Evolutionary conservation across 2,329 filamentous ascomycete species (phyloP), one percentile per base, ranked within the genome.

Genomic region (Xylaria hypoxylon): DNA sequence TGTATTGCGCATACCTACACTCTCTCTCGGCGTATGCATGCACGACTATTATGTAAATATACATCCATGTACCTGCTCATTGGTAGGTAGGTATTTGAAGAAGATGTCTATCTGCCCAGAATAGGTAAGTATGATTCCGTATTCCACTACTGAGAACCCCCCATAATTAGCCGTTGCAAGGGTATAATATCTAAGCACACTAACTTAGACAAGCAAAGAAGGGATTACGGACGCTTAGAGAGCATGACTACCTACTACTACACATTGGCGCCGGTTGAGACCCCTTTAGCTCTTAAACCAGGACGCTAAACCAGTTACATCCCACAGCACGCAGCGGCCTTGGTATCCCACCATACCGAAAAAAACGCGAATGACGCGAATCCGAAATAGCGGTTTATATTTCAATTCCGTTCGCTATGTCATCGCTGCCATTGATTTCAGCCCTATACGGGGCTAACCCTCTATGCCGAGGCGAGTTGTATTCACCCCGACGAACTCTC

Each of bases 81-180:
- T 33, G 7, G 31, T 10, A 33, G 31, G 11, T 33, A 33, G 31
- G 7, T 33, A 33, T 33, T 6, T 10, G 31, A 33, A 8, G 7
- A 10, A 33, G 13, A 38, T 38, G 13, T 38, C 35, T 38, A 38
- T 38, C 35, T 38, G 13, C 13, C 35, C 48, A 52, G 22, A 42
- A 55, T 22, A 26, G 15, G 52, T 26, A 55, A 40, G 52, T 11
- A 15, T 10, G 35, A n/a, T n/a, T n/a, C n/a, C 24, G 31, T 31
- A 3, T 11, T 19, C 40, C 5, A 4, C 6, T n/a, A 42, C 11
- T 24, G n/a, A 61, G n/a, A n/a, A 28, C 33, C 26, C 35, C 40
- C 64, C 64, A 66, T 55, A 66, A 38, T 66, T 66, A 66, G 24
- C 64, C 64, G 59, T 24, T 48, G n/a, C 42, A 40, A 57, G 45